Percentiles rank a stretch among this genome's conserved stretches.
Evolutionary conservation across 768 basidiomycete species (phyloP).

Genomic region (Leccinum variicolor): DNA sequence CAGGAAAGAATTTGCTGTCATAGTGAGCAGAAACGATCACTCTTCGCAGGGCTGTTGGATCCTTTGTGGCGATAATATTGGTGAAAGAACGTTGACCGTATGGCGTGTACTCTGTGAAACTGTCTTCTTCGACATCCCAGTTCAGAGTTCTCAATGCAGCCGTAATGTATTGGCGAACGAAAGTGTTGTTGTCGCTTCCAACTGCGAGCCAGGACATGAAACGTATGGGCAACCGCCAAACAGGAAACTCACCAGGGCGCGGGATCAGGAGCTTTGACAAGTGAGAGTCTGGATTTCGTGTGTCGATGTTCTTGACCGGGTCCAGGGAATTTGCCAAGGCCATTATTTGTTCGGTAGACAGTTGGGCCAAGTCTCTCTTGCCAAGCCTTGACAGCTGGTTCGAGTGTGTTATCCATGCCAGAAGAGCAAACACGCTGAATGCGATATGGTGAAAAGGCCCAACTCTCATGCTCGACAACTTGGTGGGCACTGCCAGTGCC

Average conservation of each 20-base stretch:
- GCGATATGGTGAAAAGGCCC: constrained; percentile 2
- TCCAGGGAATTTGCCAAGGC: constrained; percentile 55
- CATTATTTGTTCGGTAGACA: constrained; percentile 51
- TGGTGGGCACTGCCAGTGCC: not conserved
- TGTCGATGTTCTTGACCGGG: constrained; percentile 66
- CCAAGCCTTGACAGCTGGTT: constrained; percentile 32
- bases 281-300: constrained; percentile 62
- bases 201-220: constrained; percentile 36
- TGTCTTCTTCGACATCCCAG: constrained; percentile 88
- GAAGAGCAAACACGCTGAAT: constrained; percentile 12
- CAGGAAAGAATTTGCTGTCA: constrained; percentile 85
- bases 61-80: constrained; percentile 94
- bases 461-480: constrained; percentile 15
- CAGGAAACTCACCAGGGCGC: constrained; percentile 54
- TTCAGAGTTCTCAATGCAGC: constrained; percentile 64
- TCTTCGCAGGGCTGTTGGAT: constrained; percentile 76
- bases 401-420: constrained; percentile 23
- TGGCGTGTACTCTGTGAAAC: constrained; percentile 77
- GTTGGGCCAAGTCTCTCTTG: constrained; percentile 35
- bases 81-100: constrained; percentile 76
- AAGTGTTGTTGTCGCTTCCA: constrained; percentile 72
- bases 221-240: not conserved
- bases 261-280: constrained; percentile 86
- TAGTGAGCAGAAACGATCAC: constrained; percentile 90
- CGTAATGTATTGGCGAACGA: constrained; percentile 81